Percentiles rank a stretch among this genome's conserved stretches.
phyloP scores from a whole-genome alignment of 1,284 basidiomycete genomes.

The Ustilago loliicola region DNA sequence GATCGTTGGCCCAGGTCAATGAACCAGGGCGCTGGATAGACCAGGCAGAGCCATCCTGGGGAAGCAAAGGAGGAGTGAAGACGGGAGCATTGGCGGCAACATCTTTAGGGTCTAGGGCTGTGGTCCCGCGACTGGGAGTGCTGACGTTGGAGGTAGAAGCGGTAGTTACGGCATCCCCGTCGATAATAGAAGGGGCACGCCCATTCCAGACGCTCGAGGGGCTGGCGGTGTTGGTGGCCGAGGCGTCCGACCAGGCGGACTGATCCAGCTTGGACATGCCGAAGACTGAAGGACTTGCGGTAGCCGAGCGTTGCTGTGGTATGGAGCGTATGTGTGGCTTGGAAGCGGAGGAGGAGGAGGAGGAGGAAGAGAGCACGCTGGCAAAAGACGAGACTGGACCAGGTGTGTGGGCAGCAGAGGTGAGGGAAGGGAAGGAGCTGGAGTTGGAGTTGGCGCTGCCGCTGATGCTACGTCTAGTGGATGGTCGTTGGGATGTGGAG shows the following conservation, averaged over 20 bases:
- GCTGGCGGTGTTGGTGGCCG: slow-evolving; percentile 21
- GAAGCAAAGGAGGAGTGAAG: slow-evolving; percentile 41
- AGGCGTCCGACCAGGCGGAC: slow-evolving; percentile 42
- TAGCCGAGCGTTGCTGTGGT: slow-evolving; percentile 19
- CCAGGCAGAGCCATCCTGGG: slow-evolving; percentile 49
- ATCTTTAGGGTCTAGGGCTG: slow-evolving; percentile 29
- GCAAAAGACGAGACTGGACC: slow-evolving; percentile 8
- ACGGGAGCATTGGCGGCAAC: slow-evolving; percentile 19
- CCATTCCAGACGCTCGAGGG: slow-evolving; percentile 54
- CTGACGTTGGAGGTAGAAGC: slow-evolving; percentile 49
- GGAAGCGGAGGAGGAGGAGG: neutral
- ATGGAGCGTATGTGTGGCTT: neutral
- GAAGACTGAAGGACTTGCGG: slow-evolving; percentile 11
- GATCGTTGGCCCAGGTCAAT: slow-evolving; percentile 40
- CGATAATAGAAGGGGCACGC: slow-evolving; percentile 33
- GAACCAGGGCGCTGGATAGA: slow-evolving; percentile 22
- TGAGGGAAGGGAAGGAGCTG: slow-evolving; percentile 13
- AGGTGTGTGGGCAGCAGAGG: slow-evolving; percentile 1
- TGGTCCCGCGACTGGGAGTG: slow-evolving; percentile 39
- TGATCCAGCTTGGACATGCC: slow-evolving; percentile 41
- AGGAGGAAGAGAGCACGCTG: neutral
- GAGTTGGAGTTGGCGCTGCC: slow-evolving; percentile 22
- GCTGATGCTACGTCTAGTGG: slow-evolving; percentile 31
- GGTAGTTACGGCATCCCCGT: slow-evolving; percentile 43
- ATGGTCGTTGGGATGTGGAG: slow-evolving; percentile 8